Evolutionary conservation across 2,329 filamentous ascomycete species (phyloP).

Genomic region (Diaporthe australafricana): DNA sequence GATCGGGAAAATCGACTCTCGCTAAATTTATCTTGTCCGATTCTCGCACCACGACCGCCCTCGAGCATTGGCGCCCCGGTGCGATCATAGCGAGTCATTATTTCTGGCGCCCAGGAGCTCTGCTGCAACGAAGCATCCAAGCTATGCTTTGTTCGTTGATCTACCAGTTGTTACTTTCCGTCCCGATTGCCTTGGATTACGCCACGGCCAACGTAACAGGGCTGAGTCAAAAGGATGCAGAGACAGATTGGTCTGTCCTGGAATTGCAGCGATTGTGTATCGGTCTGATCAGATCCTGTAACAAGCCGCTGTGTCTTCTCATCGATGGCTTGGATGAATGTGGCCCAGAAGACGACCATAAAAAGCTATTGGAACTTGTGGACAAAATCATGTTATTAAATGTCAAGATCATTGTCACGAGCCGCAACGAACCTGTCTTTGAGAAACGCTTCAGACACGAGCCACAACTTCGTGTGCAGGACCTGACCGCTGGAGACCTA

Average conservation of each 20-base stretch:
- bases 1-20: slow-evolving; percentile 48
- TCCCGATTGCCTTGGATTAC: background rate
- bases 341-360: background rate
- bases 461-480: slow-evolving; percentile 4
- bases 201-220: fast-evolving
- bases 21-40: slow-evolving; percentile 44
- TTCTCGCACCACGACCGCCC: slow-evolving; percentile 16
- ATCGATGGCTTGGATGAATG: slow-evolving; percentile 33
- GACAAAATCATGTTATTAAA: background rate
- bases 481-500: background rate
- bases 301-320: slow-evolving; percentile 36
- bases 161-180: slow-evolving; percentile 34
- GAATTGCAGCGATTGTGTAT: background rate
- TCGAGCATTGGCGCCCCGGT: slow-evolving; percentile 40
- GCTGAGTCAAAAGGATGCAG: background rate
- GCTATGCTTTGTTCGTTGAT: slow-evolving; percentile 45
- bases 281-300: background rate
- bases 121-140: slow-evolving; percentile 42
- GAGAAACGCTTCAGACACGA: background rate
- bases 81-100: slow-evolving; percentile 41
- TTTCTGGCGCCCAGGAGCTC: slow-evolving; percentile 46
- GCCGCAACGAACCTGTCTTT: slow-evolving; percentile 9
- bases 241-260: slow-evolving; percentile 37
- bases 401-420: slow-evolving; percentile 9
- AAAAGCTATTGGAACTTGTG: background rate